A percentile compares a stretch with the other conserved stretches of the same genome.
phyloP scores from a whole-genome alignment of 768 basidiomycete genomes.

The Phanerodontia chrysosporium region DNA sequence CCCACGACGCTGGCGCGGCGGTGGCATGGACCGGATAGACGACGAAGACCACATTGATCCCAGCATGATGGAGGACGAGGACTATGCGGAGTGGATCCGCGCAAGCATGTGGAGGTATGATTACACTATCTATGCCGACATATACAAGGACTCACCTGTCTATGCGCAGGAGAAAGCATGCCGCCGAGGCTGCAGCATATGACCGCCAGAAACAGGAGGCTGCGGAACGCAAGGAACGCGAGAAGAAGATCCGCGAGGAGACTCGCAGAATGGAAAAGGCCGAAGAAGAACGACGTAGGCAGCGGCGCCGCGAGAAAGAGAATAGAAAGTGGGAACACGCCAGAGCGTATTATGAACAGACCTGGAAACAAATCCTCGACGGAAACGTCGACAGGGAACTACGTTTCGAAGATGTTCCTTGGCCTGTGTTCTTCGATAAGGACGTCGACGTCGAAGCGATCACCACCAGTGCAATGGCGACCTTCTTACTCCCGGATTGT shows the following conservation, averaged over 20 bases:
- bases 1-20: slow-evolving; percentile 61
- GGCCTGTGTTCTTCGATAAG: slow-evolving; percentile 46
- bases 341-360: slow-evolving; percentile 48
- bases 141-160: not conserved
- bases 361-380: slow-evolving; percentile 51
- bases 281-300: slow-evolving; percentile 49
- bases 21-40: slow-evolving; percentile 38
- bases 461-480: slow-evolving; percentile 48
- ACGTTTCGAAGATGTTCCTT: slow-evolving; percentile 61
- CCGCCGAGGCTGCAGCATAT: slow-evolving; percentile 61
- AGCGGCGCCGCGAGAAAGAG: slow-evolving; percentile 45
- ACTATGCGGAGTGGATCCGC: slow-evolving; percentile 85
- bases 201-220: slow-evolving; percentile 49
- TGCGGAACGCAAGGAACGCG: slow-evolving; percentile 49
- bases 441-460: slow-evolving; percentile 42
- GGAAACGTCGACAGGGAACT: slow-evolving; percentile 26
- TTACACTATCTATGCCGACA: slow-evolving; percentile 7
- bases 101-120: slow-evolving; percentile 79
- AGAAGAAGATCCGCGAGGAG: slow-evolving; percentile 52
- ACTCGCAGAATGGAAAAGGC: slow-evolving; percentile 44
- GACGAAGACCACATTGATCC: slow-evolving; percentile 38
- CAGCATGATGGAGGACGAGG: slow-evolving; percentile 71
- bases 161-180: slow-evolving; percentile 56
- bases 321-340: slow-evolving; percentile 39
- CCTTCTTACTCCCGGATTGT: slow-evolving; percentile 48